These are phyloP conservation scores for Groenewaldozyma salmanticensis DNA, from an alignment of 805 yeast species.

Conservation along the genomic window DNA sequence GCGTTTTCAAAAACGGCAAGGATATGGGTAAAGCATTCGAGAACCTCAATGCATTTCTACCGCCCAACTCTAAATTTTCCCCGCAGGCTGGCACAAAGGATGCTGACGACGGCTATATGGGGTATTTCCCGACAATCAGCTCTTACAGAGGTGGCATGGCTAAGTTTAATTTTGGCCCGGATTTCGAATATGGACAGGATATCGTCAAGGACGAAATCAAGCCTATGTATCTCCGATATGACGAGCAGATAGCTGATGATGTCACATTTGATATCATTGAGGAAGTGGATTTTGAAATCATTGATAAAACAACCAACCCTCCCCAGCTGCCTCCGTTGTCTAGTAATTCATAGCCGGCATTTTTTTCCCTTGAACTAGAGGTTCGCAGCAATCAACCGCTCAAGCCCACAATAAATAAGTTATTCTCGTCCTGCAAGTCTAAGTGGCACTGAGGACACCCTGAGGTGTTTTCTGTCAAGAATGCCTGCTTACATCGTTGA, in stretches of 20 bases:
- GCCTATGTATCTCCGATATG: conserved; percentile 51
- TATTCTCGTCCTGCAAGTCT: conserved; percentile 3
- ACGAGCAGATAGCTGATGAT: conserved; percentile 68
- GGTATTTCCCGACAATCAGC: conserved; percentile 86
- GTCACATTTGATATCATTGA: conserved; percentile 76
- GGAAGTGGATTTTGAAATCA: conserved; percentile 49
- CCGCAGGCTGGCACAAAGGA: conserved; percentile 14
- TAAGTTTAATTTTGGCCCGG: conserved; percentile 57
- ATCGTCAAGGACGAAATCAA: conserved; percentile 27
- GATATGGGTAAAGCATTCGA: conserved; percentile 56
- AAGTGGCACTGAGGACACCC: conserved; percentile 10
- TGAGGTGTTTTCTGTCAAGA: conserved; percentile 3
- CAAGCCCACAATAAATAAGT: conserved; percentile 1
- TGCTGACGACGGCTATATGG: conserved; percentile 72
- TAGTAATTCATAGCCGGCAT: neutral
- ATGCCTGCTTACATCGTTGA: conserved; percentile 32
- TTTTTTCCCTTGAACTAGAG: neutral
- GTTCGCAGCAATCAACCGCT: neutral
- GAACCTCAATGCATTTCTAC: conserved; percentile 63
- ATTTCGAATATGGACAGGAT: conserved; percentile 40
- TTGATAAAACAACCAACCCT: conserved; percentile 2
- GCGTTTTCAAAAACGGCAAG: conserved; percentile 70
- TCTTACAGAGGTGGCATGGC: conserved; percentile 74
- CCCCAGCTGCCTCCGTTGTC: neutral
- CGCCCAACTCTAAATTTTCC: conserved; percentile 53